phyloP scores from a whole-genome alignment of 805 yeast genomes.

The Saccharomycopsis sp. region DNA sequence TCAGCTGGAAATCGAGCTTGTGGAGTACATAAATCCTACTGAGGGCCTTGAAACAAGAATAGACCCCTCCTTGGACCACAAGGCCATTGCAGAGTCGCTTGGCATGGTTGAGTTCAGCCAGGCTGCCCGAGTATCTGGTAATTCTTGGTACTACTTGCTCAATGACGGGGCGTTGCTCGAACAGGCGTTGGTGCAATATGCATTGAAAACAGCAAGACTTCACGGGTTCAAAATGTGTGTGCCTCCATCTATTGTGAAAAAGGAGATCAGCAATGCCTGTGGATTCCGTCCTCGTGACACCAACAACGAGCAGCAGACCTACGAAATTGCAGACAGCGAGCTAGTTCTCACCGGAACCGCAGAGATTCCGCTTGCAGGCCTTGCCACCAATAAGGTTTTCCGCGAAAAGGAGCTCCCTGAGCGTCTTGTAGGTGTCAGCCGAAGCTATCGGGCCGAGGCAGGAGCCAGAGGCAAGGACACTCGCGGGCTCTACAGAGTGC shows the following conservation, averaged over 20 bases:
- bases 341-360: constrained; percentile 88
- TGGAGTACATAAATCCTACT: constrained; percentile 42
- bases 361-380: constrained; percentile 87
- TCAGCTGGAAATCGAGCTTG: constrained; percentile 33
- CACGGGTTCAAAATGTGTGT: constrained; percentile 62
- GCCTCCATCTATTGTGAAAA: constrained; percentile 83
- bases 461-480: constrained; percentile 95
- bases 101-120: constrained; percentile 61
- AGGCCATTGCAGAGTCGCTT: constrained; percentile 58
- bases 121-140: constrained; percentile 72
- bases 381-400: constrained; percentile 49
- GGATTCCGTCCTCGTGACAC: constrained; percentile 93
- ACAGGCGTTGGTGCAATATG: constrained; percentile 81
- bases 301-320: constrained; percentile 80
- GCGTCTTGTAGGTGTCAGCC: constrained; percentile 69
- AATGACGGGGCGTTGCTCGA: constrained; percentile 86
- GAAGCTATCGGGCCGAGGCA: constrained; percentile 93
- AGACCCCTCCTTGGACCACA: constrained; percentile 46
- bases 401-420: constrained; percentile 40
- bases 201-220: constrained; percentile 56
- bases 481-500: constrained; percentile 87
- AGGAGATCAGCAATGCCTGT: constrained; percentile 77
- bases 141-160: constrained; percentile 77
- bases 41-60: constrained; percentile 21
- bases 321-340: constrained; percentile 45